Conservation (phyloP, 176 grass and related monocot species). For the Carex pumila region DNA sequence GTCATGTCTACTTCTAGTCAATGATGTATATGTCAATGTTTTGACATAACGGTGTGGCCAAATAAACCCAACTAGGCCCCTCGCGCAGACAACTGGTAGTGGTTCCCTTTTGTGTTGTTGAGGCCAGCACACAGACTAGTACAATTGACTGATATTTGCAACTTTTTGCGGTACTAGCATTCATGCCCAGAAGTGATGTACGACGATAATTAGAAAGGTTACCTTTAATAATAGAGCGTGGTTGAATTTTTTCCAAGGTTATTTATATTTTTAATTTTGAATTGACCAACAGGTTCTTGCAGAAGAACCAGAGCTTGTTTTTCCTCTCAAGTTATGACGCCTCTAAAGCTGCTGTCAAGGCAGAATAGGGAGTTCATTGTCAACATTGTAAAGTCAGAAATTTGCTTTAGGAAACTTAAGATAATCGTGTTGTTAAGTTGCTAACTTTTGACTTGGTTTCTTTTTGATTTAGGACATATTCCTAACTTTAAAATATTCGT, state of each 20-base stretch:
- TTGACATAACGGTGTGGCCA: not conserved
- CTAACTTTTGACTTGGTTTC: slow-evolving; percentile 11
- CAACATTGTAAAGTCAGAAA: slow-evolving; percentile 7
- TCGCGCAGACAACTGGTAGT: not conserved
- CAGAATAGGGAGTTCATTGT: slow-evolving; percentile 17
- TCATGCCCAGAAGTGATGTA: not conserved
- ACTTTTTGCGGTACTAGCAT: not conserved
- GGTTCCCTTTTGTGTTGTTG: not conserved
- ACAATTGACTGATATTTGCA: not conserved
- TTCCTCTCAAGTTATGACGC: slow-evolving; percentile 52
- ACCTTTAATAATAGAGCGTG: not conserved
- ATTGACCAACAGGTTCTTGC: slow-evolving; percentile 58
- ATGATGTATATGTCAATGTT: not conserved
- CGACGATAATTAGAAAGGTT: not conserved
- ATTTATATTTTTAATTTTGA: not conserved
- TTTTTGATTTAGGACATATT: not conserved
- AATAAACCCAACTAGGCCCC: not conserved
- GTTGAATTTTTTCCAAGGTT: not conserved
- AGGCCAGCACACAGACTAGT: not conserved
- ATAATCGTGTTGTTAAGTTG: slow-evolving; percentile 14
- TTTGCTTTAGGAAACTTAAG: not conserved
- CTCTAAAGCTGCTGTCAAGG: slow-evolving; percentile 27
- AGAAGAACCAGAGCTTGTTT: slow-evolving; percentile 79
- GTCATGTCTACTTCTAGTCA: not conserved
- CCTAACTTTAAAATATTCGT: not conserved